phyloP scores from a whole-genome alignment of 257 asterid species.

The Solanum rostratum region DNA sequence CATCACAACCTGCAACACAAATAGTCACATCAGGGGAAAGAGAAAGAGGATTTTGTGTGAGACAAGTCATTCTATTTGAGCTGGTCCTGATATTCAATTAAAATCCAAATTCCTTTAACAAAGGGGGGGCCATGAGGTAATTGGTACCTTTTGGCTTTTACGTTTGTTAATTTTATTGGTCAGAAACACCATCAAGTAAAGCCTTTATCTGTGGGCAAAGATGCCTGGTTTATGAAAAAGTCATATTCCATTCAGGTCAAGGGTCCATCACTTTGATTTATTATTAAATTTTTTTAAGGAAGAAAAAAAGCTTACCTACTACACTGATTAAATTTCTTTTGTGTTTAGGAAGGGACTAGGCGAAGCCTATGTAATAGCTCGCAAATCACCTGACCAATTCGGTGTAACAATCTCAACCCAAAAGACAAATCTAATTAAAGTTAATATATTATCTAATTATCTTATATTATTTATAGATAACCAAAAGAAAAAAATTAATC shows the following conservation, averaged over 20 bases:
- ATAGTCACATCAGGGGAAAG: background rate
- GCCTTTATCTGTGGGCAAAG: background rate
- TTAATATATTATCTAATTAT: background rate
- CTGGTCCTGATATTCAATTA: too few species aligned
- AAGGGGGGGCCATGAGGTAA: background rate
- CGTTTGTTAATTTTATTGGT: background rate
- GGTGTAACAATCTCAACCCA: too few species aligned
- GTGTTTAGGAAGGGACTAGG: too few species aligned
- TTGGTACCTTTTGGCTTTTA: background rate
- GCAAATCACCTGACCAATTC: too few species aligned
- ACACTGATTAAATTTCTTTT: too few species aligned
- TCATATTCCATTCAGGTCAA: background rate
- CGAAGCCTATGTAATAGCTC: too few species aligned
- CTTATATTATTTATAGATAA: background rate
- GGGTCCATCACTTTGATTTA: background rate
- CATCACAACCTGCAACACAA: constrained; percentile 56
- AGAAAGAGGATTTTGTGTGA: too few species aligned
- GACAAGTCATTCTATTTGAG: too few species aligned
- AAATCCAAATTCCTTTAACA: too few species aligned
- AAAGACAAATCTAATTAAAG: too few species aligned
- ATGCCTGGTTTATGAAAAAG: background rate
- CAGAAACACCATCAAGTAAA: background rate
- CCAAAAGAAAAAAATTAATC: background rate
- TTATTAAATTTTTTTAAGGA: too few species aligned
- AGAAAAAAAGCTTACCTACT: background rate